Base-by-base conservation (phyloP, 306 rosid species). In the Luffa aegyptiaca region DNA sequence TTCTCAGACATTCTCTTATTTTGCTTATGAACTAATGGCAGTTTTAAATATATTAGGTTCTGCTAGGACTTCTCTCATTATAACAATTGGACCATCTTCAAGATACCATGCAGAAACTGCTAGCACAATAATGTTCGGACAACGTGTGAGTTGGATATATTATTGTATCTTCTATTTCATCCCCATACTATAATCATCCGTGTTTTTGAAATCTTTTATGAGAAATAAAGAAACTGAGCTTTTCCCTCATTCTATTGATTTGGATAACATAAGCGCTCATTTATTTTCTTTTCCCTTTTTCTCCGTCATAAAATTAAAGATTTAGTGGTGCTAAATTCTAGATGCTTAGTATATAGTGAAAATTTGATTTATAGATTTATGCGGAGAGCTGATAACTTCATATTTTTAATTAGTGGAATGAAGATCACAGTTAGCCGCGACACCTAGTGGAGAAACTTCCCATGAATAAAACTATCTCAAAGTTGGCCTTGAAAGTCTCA, bases 11-110 rank as follows among this genome's bases (percentile, higher is more conserved):
- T 5, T 20, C 3, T 82, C 48, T 39, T 58, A 55, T 42, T 2
- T 59, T 62, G 52, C 36, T 71, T 56, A 53, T 49, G 82, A 58
- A 45, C 76, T 80, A 52, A 53, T n/a, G 21, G 4, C 55, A 49
- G 2, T 39, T 46, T 78, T 76, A 37, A 45, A 41, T 73, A 36
- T 65, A 81, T 79, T 58, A 90, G 94, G 94, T 66, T 85, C 94
- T 78, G 90, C 94, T 20, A 90, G 94, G 84, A 88, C 94, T 87
- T 90, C 94, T 41, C 92, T 90, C 80, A 83, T 90, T 57, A 72
- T 88, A 85, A 87, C 89, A 12, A 90, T 90, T 70, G 92, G 94
- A 63, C 90, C 90, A 46, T 90, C 94, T 73, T 84, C 89, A 64
- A 69, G 86, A 59, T 83, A 84, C 75, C 82, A 83, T 65, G 87